These are phyloP conservation scores for Penicillium bovifimosum DNA, from an alignment of 495 filamentous ascomycete genomes.

Conservation along the genomic window DNA sequence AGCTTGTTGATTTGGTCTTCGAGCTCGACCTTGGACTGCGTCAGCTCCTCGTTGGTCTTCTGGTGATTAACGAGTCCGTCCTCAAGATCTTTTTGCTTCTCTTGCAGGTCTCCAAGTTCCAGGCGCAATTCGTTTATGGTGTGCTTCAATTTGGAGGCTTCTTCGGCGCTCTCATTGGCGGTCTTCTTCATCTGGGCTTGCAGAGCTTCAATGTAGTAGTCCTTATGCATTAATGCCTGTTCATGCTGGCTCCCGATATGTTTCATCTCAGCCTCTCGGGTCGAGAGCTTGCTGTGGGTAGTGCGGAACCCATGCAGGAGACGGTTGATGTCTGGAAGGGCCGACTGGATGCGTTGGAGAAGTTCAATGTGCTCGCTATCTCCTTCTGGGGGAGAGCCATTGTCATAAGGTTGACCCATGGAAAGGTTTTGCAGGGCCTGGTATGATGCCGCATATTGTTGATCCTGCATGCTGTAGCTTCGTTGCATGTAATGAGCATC, in stretches of 20 bases:
- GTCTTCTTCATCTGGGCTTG: slow-evolving; percentile 50
- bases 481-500: slow-evolving; percentile 27
- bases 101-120: slow-evolving; percentile 54
- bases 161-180: slow-evolving; percentile 45
- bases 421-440: slow-evolving; percentile 29
- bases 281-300: slow-evolving; percentile 38
- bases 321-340: slow-evolving; percentile 46
- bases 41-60: slow-evolving; percentile 39
- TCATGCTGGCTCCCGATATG: slow-evolving; percentile 44
- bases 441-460: slow-evolving; percentile 29
- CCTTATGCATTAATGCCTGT: slow-evolving; percentile 45
- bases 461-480: slow-evolving; percentile 26
- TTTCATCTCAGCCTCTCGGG: slow-evolving; percentile 42
- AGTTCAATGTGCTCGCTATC: slow-evolving; percentile 40
- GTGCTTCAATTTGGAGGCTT: slow-evolving; percentile 42
- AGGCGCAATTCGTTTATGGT: slow-evolving; percentile 46
- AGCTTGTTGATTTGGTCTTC: slow-evolving; percentile 49
- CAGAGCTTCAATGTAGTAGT: slow-evolving; percentile 49
- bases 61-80: slow-evolving; percentile 36
- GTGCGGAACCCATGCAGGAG: slow-evolving; percentile 43
- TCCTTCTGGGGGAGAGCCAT: slow-evolving; percentile 33
- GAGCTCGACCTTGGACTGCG: slow-evolving; percentile 33
- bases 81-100: slow-evolving; percentile 48
- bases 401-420: slow-evolving; percentile 18
- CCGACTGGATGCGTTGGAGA: slow-evolving; percentile 43